Conservation (phyloP, 805 yeast species). For the Wickerhamomyces ciferrii region DNA sequence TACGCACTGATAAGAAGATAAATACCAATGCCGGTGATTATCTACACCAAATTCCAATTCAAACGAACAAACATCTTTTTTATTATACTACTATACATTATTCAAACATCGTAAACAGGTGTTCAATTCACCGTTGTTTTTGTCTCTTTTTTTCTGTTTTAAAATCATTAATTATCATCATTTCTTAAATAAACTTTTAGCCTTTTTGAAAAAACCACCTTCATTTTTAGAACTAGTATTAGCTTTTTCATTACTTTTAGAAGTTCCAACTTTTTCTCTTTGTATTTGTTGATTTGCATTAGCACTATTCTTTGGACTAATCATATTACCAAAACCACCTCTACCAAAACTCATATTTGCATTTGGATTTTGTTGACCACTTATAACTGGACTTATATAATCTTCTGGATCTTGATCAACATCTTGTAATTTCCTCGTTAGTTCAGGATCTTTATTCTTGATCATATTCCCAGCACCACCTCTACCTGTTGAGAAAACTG, state of each 20-base stretch:
- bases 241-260: neutral
- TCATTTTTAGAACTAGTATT: slow-evolving; percentile 13
- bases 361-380: slow-evolving; percentile 21
- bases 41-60: too few relatives aligned
- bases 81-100: too few relatives aligned
- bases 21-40: too few relatives aligned
- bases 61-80: too few relatives aligned
- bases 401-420: slow-evolving; percentile 42
- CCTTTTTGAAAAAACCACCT: slow-evolving; percentile 39
- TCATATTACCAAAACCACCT: slow-evolving; percentile 63
- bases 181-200: slow-evolving; percentile 36
- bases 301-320: slow-evolving; percentile 28
- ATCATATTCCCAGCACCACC: slow-evolving; percentile 80
- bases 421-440: slow-evolving; percentile 62
- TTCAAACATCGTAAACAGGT: too few relatives aligned
- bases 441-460: slow-evolving; percentile 50
- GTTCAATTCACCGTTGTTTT: too few relatives aligned
- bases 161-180: too few relatives aligned
- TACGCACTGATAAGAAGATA: too few relatives aligned
- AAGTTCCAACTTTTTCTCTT: slow-evolving; percentile 9
- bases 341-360: slow-evolving; percentile 42
- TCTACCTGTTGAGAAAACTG: slow-evolving; percentile 64
- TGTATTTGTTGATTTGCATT: slow-evolving; percentile 16
- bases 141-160: neutral
- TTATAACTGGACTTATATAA: slow-evolving; percentile 37